A percentile compares a stretch with the other conserved stretches of the same genome.
Conservation (phyloP, 2,329 filamentous ascomycete species). For the Colletotrichum abscissum region DNA sequence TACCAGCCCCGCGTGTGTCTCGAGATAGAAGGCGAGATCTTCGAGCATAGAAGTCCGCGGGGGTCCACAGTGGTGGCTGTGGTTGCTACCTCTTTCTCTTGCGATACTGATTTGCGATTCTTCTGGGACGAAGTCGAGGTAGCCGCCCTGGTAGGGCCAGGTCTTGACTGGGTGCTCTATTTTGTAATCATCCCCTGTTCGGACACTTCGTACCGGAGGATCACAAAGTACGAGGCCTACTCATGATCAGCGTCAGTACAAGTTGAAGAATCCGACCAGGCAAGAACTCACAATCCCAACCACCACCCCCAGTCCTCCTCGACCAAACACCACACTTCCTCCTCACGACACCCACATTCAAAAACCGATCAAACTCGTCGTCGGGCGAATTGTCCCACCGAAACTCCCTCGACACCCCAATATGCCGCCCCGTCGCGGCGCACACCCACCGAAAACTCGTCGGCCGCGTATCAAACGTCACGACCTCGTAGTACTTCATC, state of each 20-base stretch:
- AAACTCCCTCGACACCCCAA: constrained; percentile 37
- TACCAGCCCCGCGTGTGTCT: constrained; percentile 33
- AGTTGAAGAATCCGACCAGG: too few relatives aligned
- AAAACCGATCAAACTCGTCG: constrained; percentile 34
- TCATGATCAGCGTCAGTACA: background rate
- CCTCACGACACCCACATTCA: constrained; percentile 38
- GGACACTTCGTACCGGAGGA: constrained; percentile 37
- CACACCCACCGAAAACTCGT: constrained; percentile 39
- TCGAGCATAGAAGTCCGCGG: constrained; percentile 38
- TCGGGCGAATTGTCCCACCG: constrained; percentile 25
- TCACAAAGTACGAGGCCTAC: constrained; percentile 39
- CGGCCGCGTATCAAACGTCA: constrained; percentile 37
- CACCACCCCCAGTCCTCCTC: constrained; percentile 24
- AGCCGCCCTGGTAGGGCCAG: constrained; percentile 39
- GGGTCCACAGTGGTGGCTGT: constrained; percentile 35
- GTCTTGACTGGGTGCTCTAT: constrained; percentile 33
- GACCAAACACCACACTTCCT: constrained; percentile 40
- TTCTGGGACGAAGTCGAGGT: constrained; percentile 41
- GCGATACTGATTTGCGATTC: constrained; percentile 32
- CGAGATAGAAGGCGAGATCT: constrained; percentile 41
- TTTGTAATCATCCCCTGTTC: constrained; percentile 36
- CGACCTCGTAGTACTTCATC: constrained; percentile 40
- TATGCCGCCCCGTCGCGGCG: constrained; percentile 39
- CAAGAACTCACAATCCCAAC: constrained; percentile 38
- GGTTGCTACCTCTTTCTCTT: too few relatives aligned